Percentiles rank a stretch among this genome's conserved stretches.
These are phyloP conservation scores for Macadamia integrifolia DNA, from an alignment of 164 flowering plant species.

Conservation along the genomic window DNA sequence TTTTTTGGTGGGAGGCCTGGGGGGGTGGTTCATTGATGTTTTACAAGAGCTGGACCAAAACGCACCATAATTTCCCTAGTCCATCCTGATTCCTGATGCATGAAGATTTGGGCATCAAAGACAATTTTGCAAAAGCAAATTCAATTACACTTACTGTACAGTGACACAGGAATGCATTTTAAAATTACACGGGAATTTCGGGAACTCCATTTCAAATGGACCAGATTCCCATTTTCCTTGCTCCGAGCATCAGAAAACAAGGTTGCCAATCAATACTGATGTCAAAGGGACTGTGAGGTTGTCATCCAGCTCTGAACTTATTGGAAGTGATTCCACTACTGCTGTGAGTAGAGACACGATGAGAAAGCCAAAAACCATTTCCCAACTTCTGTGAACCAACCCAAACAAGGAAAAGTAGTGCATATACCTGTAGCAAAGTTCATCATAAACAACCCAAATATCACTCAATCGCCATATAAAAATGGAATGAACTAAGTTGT, in stretches of 20 bases:
- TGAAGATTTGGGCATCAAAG: too few relatives aligned
- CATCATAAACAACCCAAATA: conserved; percentile 1
- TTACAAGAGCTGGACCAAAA: too few relatives aligned
- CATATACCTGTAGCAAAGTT: conserved; percentile 57
- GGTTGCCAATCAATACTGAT: conserved; percentile 51
- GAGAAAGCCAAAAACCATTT: conserved; percentile 55
- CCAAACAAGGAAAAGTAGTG: conserved; percentile 70
- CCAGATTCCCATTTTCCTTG: neutral
- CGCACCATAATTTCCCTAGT: too few relatives aligned
- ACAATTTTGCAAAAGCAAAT: too few relatives aligned
- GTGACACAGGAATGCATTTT: too few relatives aligned
- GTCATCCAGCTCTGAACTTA: conserved; percentile 81
- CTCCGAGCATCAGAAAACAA: conserved; percentile 37
- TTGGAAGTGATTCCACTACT: conserved; percentile 84
- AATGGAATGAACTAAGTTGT: neutral
- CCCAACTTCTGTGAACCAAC: conserved; percentile 41
- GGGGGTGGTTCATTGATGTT: too few relatives aligned
- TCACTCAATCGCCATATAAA: neutral
- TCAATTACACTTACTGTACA: too few relatives aligned
- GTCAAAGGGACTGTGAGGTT: conserved; percentile 79
- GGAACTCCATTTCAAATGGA: too few relatives aligned
- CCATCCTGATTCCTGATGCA: too few relatives aligned
- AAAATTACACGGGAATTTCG: too few relatives aligned
- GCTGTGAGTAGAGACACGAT: conserved; percentile 60
- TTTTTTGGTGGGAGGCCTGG: too few relatives aligned